phyloP scores from a whole-genome alignment of 179 eudicot species.

The Carnegiea gigantea region DNA sequence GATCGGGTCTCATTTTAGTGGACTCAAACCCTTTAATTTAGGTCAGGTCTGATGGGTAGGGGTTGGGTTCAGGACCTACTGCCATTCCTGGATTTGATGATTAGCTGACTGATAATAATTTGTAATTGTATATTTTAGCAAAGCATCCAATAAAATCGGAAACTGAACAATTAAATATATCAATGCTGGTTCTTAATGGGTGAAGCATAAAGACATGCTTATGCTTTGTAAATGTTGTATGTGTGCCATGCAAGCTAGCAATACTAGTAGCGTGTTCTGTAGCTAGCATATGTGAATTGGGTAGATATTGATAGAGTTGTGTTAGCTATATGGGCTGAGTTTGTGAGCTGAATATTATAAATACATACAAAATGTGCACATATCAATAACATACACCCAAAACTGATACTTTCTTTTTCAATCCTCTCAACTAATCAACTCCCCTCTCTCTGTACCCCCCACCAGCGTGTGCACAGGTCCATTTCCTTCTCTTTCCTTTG shows the following conservation, averaged over 20 bases:
- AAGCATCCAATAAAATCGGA: background rate
- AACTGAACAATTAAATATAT: background rate
- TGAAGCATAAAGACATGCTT: background rate
- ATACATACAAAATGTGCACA: background rate
- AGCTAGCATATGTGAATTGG: background rate
- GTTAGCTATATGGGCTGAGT: background rate
- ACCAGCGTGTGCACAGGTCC: background rate
- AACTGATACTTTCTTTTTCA: too few species aligned
- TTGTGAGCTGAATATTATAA: background rate
- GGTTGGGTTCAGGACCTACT: too few species aligned
- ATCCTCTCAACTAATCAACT: too few species aligned
- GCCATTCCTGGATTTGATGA: background rate
- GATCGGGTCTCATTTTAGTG: too few species aligned
- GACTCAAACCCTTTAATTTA: too few species aligned
- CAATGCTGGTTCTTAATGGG: background rate
- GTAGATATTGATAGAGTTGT: background rate
- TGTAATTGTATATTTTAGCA: background rate
- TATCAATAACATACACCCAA: background rate
- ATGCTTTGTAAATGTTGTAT: background rate
- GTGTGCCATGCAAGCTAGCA: background rate
- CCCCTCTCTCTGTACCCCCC: background rate
- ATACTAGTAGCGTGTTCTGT: background rate
- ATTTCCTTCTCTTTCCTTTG: background rate
- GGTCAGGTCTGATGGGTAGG: too few species aligned
- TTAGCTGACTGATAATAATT: background rate